Conservation (phyloP, 768 basidiomycete genomes). For the Auricularia cornea region DNA sequence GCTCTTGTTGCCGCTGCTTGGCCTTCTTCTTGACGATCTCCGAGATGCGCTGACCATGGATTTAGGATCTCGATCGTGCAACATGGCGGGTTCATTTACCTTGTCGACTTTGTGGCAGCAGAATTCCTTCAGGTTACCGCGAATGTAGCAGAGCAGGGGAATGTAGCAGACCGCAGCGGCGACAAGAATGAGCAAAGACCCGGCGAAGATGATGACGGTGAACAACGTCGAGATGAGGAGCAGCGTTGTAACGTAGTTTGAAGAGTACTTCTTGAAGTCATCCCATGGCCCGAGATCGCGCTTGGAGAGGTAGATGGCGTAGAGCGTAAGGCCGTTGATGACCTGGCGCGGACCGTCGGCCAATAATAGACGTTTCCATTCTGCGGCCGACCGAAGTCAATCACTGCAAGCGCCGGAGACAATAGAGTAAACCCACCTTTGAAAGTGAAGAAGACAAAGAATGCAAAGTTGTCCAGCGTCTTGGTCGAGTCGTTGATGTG, state of each 20-base stretch:
- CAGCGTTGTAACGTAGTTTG: conserved; percentile 71
- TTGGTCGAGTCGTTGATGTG: conserved; percentile 95
- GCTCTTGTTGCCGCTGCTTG: conserved; percentile 74
- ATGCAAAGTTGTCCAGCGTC: conserved; percentile 94
- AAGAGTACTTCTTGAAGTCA: conserved; percentile 72
- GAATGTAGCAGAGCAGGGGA: conserved; percentile 91
- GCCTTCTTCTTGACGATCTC: conserved; percentile 89
- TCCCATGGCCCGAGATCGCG: conserved; percentile 47
- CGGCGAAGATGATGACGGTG: conserved; percentile 80
- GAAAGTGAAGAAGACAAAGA: conserved; percentile 99
- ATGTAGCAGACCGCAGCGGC: conserved; percentile 83
- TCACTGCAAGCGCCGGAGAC: background rate
- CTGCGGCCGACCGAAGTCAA: conserved; percentile 26
- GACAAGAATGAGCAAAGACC: conserved; percentile 73
- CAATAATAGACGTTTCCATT: conserved; percentile 80
- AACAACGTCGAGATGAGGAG: conserved; percentile 85
- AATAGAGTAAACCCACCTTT: conserved; percentile 57
- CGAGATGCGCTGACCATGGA: conserved; percentile 93
- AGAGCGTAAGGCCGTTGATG: conserved; percentile 96
- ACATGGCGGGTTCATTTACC: conserved; percentile 31
- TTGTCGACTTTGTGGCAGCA: conserved; percentile 99
- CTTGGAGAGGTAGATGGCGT: conserved; percentile 72
- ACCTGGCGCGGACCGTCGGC: conserved; percentile 96
- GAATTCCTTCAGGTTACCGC: conserved; percentile 98
- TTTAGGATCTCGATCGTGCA: too few species aligned